Evolutionary conservation across 805 yeast species (phyloP).

Genomic region (Starmerella kuoi): DNA sequence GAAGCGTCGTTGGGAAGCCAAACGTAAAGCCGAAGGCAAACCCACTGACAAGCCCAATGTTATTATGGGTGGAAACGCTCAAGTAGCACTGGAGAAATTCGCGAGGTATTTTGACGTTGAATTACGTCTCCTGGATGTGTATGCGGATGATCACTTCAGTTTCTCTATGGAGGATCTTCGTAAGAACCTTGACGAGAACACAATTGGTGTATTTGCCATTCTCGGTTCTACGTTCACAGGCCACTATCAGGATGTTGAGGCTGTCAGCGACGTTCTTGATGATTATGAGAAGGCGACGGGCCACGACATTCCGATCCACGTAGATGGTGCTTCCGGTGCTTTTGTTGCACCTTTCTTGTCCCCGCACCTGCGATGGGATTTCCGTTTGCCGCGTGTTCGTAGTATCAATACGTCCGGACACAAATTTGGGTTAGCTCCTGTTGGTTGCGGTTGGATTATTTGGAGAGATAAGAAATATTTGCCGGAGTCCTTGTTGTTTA

Average conservation of each 20-base stretch:
- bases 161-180: constrained; percentile 50
- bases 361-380: constrained; percentile 77
- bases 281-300: constrained; percentile 58
- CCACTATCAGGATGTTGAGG: constrained; percentile 66
- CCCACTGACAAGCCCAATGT: constrained; percentile 62
- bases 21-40: constrained; percentile 47
- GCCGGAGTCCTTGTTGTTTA: constrained; percentile 63
- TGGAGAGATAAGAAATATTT: constrained; percentile 57
- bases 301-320: constrained; percentile 64
- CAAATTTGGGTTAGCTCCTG: constrained; percentile 81
- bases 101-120: constrained; percentile 91
- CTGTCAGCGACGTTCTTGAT: constrained; percentile 52
- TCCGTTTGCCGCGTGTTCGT: constrained; percentile 59
- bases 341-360: constrained; percentile 74
- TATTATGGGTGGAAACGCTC: constrained; percentile 85
- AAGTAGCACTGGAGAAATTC: constrained; percentile 87
- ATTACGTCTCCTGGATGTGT: constrained; percentile 59
- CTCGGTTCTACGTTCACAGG: constrained; percentile 91
- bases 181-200: constrained; percentile 71
- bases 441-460: constrained; percentile 86
- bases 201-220: constrained; percentile 81
- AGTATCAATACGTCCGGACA: constrained; percentile 88
- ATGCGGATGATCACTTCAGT: constrained; percentile 46
- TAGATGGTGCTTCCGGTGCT: constrained; percentile 90
- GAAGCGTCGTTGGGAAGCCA: constrained; percentile 79